phyloP scores from a whole-genome alignment of 2,329 filamentous ascomycete genomes.

The Rhexocercosporidium sp. region DNA sequence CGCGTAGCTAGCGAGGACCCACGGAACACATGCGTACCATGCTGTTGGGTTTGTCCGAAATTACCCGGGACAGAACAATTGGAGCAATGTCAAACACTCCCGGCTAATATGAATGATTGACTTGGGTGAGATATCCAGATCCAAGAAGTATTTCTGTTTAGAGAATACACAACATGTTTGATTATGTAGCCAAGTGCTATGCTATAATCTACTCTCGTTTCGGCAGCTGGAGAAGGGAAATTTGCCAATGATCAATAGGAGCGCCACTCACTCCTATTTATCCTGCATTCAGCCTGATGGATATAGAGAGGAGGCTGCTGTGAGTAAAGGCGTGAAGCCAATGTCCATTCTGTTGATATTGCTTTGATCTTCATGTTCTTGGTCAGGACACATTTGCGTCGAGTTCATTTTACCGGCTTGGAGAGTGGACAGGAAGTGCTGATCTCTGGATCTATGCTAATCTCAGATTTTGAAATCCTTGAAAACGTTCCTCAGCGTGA shows the following conservation, averaged over 20 bases:
- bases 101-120: not conserved
- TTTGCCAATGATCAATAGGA: not conserved
- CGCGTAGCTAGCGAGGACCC: not conserved
- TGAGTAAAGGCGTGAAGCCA: not conserved
- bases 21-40: not conserved
- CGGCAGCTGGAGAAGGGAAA: no score
- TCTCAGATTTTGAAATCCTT: no score
- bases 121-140: not conserved
- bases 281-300: constrained; percentile 6
- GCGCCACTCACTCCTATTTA: not conserved
- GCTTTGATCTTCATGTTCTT: not conserved
- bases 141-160: not conserved
- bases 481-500: no score
- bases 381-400: not conserved
- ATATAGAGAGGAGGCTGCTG: not conserved
- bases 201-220: not conserved
- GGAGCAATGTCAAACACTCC: not conserved
- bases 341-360: not conserved
- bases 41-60: no score
- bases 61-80: not conserved
- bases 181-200: not conserved
- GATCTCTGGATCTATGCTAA: no score
- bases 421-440: not conserved
- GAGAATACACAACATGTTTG: not conserved
- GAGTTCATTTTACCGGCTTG: not conserved